These are phyloP conservation scores for Blastobotrys muscicola DNA, from an alignment of 805 yeast species.

Conservation along the genomic window DNA sequence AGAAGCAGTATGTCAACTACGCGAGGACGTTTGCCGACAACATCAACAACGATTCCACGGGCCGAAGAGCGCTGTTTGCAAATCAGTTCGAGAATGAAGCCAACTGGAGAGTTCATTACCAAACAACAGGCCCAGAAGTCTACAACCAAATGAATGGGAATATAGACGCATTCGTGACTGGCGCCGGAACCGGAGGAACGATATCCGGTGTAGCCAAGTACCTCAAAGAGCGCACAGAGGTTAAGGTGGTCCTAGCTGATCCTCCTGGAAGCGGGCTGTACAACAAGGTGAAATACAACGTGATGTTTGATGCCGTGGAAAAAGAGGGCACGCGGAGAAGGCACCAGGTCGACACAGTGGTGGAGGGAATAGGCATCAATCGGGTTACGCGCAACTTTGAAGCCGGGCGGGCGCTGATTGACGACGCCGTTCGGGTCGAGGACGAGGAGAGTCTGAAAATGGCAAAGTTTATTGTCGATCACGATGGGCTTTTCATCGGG, in stretches of 20 bases:
- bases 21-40: conserved; percentile 61
- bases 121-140: conserved; percentile 90
- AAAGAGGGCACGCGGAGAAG: conserved; percentile 88
- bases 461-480: conserved; percentile 73
- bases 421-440: conserved; percentile 68
- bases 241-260: conserved; percentile 68
- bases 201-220: conserved; percentile 82
- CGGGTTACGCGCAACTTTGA: conserved; percentile 75
- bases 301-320: conserved; percentile 85
- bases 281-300: conserved; percentile 79
- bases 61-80: conserved; percentile 68
- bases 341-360: conserved; percentile 91
- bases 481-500: conserved; percentile 89
- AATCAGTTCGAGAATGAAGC: conserved; percentile 91
- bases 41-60: conserved; percentile 31
- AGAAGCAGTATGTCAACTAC: conserved; percentile 82
- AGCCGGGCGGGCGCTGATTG: conserved; percentile 60
- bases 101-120: conserved; percentile 79
- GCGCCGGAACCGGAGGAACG: conserved; percentile 97
- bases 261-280: conserved; percentile 94
- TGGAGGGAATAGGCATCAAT: conserved; percentile 91
- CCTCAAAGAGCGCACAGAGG: conserved; percentile 42
- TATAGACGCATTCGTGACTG: conserved; percentile 73
- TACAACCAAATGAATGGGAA: conserved; percentile 55
- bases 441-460: conserved; percentile 77